These are phyloP conservation scores for Penicillium sp. DNA, from an alignment of 2,329 filamentous ascomycete genomes.

Conservation along the genomic window DNA sequence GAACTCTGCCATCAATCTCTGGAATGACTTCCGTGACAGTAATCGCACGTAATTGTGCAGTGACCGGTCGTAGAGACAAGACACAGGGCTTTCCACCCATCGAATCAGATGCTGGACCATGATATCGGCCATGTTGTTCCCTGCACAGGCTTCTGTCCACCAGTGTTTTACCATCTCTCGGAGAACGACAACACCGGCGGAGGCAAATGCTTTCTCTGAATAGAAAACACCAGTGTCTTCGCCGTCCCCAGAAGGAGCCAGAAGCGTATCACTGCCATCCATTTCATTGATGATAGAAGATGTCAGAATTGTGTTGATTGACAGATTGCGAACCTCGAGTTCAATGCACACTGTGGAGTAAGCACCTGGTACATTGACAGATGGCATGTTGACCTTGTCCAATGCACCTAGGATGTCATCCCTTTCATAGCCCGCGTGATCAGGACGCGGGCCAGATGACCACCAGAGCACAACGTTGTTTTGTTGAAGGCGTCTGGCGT, in stretches of 20 bases:
- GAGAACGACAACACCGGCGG: slow-evolving; percentile 83
- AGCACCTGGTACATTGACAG: slow-evolving; percentile 87
- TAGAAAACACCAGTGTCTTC: slow-evolving; percentile 69
- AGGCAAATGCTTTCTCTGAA: slow-evolving; percentile 89
- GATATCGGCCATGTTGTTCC: slow-evolving; percentile 92
- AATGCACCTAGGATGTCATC: slow-evolving; percentile 83
- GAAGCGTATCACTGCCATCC: slow-evolving; percentile 82
- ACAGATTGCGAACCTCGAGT: slow-evolving; percentile 86
- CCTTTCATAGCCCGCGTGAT: slow-evolving; percentile 93
- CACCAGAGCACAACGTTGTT: slow-evolving; percentile 97
- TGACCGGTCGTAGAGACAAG: slow-evolving; percentile 91
- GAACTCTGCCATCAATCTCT: slow-evolving; percentile 96
- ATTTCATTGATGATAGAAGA: slow-evolving; percentile 96
- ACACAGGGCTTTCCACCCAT: slow-evolving; percentile 92
- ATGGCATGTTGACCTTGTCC: slow-evolving; percentile 87
- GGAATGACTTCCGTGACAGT: slow-evolving; percentile 96
- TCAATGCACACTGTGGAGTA: slow-evolving; percentile 97
- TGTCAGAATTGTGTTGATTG: slow-evolving; percentile 96
- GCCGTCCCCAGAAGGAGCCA: slow-evolving; percentile 73
- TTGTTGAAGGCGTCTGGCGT: slow-evolving; percentile 82
- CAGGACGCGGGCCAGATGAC: slow-evolving; percentile 81
- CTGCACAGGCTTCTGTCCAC: slow-evolving; percentile 92
- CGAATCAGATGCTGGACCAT: slow-evolving; percentile 96
- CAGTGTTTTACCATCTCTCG: slow-evolving; percentile 98
- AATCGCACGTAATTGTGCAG: slow-evolving; percentile 97